Evolutionary conservation across 108 stramenopile genomes (phyloP), one percentile per base, ranked within the genome.

Genomic region (Schizochytrium sp.): DNA sequence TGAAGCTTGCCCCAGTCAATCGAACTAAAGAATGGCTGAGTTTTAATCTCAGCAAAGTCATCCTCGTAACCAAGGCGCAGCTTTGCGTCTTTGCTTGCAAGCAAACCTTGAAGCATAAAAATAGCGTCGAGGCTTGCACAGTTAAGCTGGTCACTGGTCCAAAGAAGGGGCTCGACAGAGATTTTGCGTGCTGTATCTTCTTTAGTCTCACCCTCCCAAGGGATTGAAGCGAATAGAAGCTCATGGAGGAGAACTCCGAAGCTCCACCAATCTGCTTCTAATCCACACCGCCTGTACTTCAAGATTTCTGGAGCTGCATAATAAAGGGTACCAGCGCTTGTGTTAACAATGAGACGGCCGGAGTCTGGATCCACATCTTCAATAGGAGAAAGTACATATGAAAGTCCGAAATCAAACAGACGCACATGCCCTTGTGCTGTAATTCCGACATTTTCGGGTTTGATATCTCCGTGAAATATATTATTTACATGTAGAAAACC

Each of bases 221-320:
- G 76, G 12, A 83, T 13, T 55, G 38, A 38, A 15, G 28, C 28
- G 47, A 83, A 55, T n/a, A 83, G 28, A 53, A 83, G 0, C 1
- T 83, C 76, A 83, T 55, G 55, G 50, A 83, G 47, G 10, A 83
- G 53, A 17, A 83, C 76, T 5, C 76, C 76, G 76, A 38, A 83
- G 76, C 50, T 55, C 76, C 76, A 83, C 76, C 76, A 83, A 53
- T 83, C 76, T n/a, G n/a, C 47, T 47, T 83, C 76, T n/a, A 83
- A 38, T 47, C 76, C 15, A 7, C 15, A n/a, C 15, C 28, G 76
- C 28, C 53, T n/a, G 50, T n/a, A n/a, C 76, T 5, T 40, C 28
- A 83, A 53, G 0, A 55, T 17, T 53, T 83, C 76, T 19, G 76
- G 76, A 55, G 28, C 38, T 55, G 76, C 76, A 53, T 55, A 83